Base-by-base conservation (phyloP, 2,329 filamentous ascomycete species). In the Claviceps cyperi region DNA sequence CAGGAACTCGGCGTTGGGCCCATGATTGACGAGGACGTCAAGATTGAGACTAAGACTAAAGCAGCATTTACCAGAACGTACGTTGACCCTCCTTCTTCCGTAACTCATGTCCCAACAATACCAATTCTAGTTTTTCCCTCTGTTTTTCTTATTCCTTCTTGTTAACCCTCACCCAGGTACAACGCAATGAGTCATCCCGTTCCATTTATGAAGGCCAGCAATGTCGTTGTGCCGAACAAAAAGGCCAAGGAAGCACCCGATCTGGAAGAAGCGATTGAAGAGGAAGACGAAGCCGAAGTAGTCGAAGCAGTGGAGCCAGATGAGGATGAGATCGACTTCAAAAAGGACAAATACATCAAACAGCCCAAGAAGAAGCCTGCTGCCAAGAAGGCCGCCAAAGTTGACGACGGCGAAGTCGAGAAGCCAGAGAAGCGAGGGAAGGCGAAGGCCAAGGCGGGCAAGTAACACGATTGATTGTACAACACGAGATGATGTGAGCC, bases 281-380 rank as follows among this genome's bases (percentile, higher is more conserved):
- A 94, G 58, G 89, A 88, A 5, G 91, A 94, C 44, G 85, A 82
- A 19, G 82, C 75, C n/a, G 81, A 81, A 36, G 69, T 72, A 28
- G 67, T 79, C 1, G 76, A 78, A 37, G 64, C 71, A 3, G 76
- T 69, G 1, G 78, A 80, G 41, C 79, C 75, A 1, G 83, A 83
- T 0, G 84, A 86, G 4, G 83, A 86, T 0, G 85, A 89, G 49
- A 70, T 81, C n/a, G 88, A 94, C 62, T 65, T 97, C 48, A 88
- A 84, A 61, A 94, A 91, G 63, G 92, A 98, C 68, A 97, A 96
- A 66, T 96, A 94, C 61, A 90, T 97, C 64, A 94, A 92, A 66
- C 77, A 84, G 62, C 87, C 91, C 13, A 96, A 95, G 74, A 80
- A 79, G 60, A 77, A 79, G 62, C 39, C 60, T 6, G 60, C 66